phyloP scores from a whole-genome alignment of 208 protist species.

The Wallacemonas sp. region DNA sequence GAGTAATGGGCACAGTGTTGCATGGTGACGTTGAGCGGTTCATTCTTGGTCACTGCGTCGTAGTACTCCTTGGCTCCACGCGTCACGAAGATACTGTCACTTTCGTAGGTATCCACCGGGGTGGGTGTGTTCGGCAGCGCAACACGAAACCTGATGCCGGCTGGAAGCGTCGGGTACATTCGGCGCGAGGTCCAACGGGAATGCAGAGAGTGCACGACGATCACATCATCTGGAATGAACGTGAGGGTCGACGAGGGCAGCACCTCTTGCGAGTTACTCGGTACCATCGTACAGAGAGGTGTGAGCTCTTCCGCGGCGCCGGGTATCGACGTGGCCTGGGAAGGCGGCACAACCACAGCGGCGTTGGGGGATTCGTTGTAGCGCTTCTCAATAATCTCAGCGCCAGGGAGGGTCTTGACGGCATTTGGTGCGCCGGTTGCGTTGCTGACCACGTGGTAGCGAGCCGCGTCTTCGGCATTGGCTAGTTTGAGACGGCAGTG shows the following conservation, averaged over 20 bases:
- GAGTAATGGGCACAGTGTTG: constrained; percentile 82
- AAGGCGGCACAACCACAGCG: neutral
- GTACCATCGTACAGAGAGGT: neutral
- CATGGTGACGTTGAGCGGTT: constrained; percentile 58
- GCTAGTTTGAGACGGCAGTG: constrained; percentile 59
- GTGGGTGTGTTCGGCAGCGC: constrained; percentile 75
- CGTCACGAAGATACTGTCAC: constrained; percentile 54
- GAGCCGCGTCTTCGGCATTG: constrained; percentile 48
- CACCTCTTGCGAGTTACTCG: constrained; percentile 2
- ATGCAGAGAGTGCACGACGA: constrained; percentile 69
- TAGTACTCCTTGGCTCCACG: constrained; percentile 73
- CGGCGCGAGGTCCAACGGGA: constrained; percentile 65
- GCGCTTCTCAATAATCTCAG: constrained; percentile 35
- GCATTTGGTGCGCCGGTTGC: constrained; percentile 60
- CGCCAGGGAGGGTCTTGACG: constrained; percentile 21
- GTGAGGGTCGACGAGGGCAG: constrained; percentile 16
- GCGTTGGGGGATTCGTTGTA: constrained; percentile 27
- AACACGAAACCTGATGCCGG: constrained; percentile 53
- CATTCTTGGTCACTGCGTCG: constrained; percentile 40
- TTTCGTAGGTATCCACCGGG: constrained; percentile 67
- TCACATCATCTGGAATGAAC: constrained; percentile 38
- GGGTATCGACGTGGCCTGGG: neutral
- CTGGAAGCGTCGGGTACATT: constrained; percentile 44
- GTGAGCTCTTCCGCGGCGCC: neutral
- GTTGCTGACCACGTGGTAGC: constrained; percentile 66